A percentile compares a stretch with the other conserved stretches of the same genome.
Conservation (phyloP, 768 basidiomycete genomes). For the Gloeophyllum trabeum region DNA sequence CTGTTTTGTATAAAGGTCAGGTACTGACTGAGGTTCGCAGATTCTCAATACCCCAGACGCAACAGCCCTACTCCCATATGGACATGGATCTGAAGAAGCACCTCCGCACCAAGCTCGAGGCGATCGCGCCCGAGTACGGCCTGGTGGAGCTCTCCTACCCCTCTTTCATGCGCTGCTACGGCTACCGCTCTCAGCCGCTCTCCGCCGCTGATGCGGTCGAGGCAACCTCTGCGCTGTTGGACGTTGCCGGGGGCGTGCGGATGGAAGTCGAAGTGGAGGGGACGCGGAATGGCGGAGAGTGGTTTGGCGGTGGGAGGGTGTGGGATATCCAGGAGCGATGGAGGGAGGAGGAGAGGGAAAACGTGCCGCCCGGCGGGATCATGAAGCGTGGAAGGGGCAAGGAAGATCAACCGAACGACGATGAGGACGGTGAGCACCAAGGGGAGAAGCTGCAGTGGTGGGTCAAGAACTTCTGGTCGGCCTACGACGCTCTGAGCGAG, state of each 20-base stretch:
- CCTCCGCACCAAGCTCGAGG: constrained; percentile 71
- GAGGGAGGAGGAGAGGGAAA: constrained; percentile 29
- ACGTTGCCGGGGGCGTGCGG: constrained; percentile 83
- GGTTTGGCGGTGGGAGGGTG: constrained; percentile 78
- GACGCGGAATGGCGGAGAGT: constrained; percentile 84
- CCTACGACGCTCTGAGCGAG: constrained; percentile 88
- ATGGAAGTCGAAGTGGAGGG: constrained; percentile 89
- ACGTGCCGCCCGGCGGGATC: constrained; percentile 20
- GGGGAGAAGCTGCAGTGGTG: constrained; percentile 57
- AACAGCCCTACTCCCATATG: constrained; percentile 93
- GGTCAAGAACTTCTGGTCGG: constrained; percentile 91
- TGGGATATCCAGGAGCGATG: constrained; percentile 50
- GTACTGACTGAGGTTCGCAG: constrained; percentile 25
- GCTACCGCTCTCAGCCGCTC: constrained; percentile 78
- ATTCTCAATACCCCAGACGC: constrained; percentile 89
- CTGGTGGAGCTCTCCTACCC: constrained; percentile 89
- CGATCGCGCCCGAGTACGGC: constrained; percentile 90
- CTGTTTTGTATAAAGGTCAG: neutral
- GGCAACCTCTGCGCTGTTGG: constrained; percentile 75
- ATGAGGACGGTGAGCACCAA: constrained; percentile 21
- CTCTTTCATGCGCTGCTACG: constrained; percentile 87
- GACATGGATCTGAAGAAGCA: constrained; percentile 85
- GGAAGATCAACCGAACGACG: constrained; percentile 15
- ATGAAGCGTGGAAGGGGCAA: constrained; percentile 9
- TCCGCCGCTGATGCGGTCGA: constrained; percentile 93